Conservation (phyloP, 2,329 filamentous ascomycete genomes). For the Exophiala mesophila region DNA sequence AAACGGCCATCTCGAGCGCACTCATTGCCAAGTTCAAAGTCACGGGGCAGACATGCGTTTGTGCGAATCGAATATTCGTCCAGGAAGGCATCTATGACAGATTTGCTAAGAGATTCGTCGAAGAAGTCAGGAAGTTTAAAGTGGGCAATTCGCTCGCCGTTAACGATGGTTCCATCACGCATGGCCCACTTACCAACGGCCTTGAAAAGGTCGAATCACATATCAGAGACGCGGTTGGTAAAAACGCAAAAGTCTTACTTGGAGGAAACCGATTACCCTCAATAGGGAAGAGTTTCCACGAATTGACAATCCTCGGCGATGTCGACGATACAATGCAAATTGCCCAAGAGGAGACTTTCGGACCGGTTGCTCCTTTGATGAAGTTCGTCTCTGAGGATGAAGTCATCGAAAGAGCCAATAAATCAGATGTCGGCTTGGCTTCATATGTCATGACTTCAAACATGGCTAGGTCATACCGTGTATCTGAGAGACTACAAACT, state of each 20-base stretch:
- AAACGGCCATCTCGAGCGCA: conserved; percentile 19
- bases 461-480: conserved; percentile 43
- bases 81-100: conserved; percentile 71
- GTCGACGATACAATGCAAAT: conserved; percentile 12
- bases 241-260: conserved; percentile 22
- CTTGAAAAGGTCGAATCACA: conserved; percentile 15
- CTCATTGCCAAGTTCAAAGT: conserved; percentile 10
- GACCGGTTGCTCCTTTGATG: conserved; percentile 53
- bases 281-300: conserved; percentile 39
- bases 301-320: conserved; percentile 15
- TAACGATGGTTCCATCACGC: conserved; percentile 65
- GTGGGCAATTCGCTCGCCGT: conserved; percentile 68
- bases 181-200: conserved; percentile 59
- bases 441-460: conserved; percentile 43
- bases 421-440: conserved; percentile 31
- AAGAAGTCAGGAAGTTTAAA: conserved; percentile 69
- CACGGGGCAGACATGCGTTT: conserved; percentile 15
- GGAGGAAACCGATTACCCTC: conserved; percentile 15
- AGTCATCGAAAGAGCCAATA: conserved; percentile 30
- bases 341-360: conserved; percentile 30
- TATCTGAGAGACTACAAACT: conserved; percentile 67
- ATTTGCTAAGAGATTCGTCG: conserved; percentile 64
- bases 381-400: conserved; percentile 40
- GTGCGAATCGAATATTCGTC: conserved; percentile 69
- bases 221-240: conserved; percentile 15